Evolutionary conservation across 2,329 filamentous ascomycete species (phyloP), one percentile per base, ranked within the genome.

Genomic region (Diplodia intermedia): DNA sequence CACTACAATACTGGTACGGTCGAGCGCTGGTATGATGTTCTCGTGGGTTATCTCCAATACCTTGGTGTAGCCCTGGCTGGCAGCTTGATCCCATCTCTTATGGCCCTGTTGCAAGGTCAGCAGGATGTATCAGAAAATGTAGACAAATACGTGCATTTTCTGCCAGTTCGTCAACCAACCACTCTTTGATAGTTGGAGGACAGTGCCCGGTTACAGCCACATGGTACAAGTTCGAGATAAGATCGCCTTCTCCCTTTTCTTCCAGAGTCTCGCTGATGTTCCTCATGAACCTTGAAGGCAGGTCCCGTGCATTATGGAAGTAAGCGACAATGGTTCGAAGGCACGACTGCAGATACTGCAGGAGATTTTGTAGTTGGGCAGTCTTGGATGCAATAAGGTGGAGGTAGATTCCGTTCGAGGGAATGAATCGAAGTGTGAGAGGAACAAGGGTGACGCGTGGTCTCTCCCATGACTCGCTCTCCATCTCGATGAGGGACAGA

Each of bases 71-170:
- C 93, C 92, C 4, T 88, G 88, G 1, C 87, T 85, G 2, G 96
- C 91, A 6, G 91, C 90, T 75, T 94, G 96, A 71, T 98, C 94
- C 95, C 95, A 99, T 60, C 95, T 86, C 79, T 97, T 97, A 73
- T 97, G 92, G 0, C 93, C 93, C 90, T 95, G 40, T 38, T n/a
- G 5, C 40, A 52, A 60, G 55, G 60, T 53, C 11, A 26, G 23
- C 53, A 47, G 29, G 33, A 23, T 36, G 26, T 14, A 9, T 8
- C 61, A 29, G 1, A 65, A 40, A 54, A 14, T 3, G 5, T 7
- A 20, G 12, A 54, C 36, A 31, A 26, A 14, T 18, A 78, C 86
- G 74, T 82, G 94, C 92, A 70, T 92, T 84, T 75, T 96, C 92
- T 8, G 89, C 88, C 36, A 97, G 81, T 71, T 91, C 91, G 74